Base-by-base conservation (phyloP, 768 basidiomycete genomes). In the Dentipellis fragilis region DNA sequence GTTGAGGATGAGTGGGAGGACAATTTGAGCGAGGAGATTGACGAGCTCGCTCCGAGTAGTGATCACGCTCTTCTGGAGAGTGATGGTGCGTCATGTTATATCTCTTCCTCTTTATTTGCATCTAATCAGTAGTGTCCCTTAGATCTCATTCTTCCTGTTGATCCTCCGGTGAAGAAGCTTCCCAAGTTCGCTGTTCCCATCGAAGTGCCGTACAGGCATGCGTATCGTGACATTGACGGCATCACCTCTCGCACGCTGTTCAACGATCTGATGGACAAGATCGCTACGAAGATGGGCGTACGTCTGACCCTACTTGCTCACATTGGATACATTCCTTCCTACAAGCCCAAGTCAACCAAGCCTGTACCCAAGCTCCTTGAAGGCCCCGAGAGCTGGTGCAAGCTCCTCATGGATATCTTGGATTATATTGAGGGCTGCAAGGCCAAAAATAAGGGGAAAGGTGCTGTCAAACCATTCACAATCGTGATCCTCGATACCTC, bases 341-440 rank as follows among this genome's bases (percentile, higher is more conserved):
- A 55, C 37, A 22, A 51, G 22, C 56, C 60, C 17, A 63, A 63
- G 50, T 58, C 29, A 34, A 51, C 54, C 3, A 65, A 63, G 42
- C 62, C 64, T 17, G 51, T 62, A 19, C 57, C 62, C 2, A 63
- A 63, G 54, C 54, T 59, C 9, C 54, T 63, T 3, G 62, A 63
- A 37, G 58, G 58, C 49, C 46, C 53, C 10, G 17, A 52, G 10
- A 45, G 47, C n/a, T 65, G 52, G 48, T 50, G 58, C 6, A 53
- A 22, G 21, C 49, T 65, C 29, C 52, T 63, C 12, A 49, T 55
- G 10, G 54, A 60, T 51, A 55, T 62, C 36, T n/a, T 22, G n/a
- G 48, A 46, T 12, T 58, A 56, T 48, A 48, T 48, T 19, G 19
- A 17, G 47, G 16, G 47, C 22, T 48, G 47, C 19, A 12, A 19